Conservation (phyloP, 208 protist genomes). For the Ichthyophonus hoferi region DNA sequence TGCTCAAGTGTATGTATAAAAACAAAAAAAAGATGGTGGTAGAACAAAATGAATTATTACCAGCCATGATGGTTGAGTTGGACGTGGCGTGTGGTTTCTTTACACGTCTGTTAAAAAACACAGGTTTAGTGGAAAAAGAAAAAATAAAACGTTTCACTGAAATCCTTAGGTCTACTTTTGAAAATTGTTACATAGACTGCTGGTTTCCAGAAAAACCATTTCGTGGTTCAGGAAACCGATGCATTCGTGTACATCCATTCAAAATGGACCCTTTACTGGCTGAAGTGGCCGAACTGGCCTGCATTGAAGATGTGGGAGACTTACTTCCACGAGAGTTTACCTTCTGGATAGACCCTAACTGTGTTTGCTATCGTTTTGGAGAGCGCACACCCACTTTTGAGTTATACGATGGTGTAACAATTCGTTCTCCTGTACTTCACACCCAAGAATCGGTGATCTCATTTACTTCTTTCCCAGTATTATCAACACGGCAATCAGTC, state of each 20-base stretch:
- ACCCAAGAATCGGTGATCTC: no score
- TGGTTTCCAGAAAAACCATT: not conserved
- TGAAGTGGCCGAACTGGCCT: not conserved
- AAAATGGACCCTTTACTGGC: not conserved
- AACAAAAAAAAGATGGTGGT: no score
- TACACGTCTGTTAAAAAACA: not conserved
- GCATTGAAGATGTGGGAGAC: not conserved
- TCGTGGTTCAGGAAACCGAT: not conserved
- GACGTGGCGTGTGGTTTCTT: not conserved
- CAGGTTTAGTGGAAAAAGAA: not conserved
- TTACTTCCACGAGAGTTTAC: not conserved
- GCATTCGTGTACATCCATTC: not conserved
- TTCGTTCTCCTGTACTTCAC: not conserved
- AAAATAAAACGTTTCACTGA: not conserved
- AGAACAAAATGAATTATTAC: no score
- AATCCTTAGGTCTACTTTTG: not conserved
- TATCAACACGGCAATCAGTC: no score
- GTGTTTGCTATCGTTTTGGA: not conserved
- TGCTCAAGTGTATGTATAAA: no score
- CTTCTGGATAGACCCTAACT: not conserved
- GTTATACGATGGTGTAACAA: not conserved
- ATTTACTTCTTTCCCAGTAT: no score
- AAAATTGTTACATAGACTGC: not conserved
- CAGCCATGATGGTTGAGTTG: not conserved
- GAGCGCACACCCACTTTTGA: not conserved